A percentile compares a stretch with the other conserved stretches of the same genome.
Conservation (phyloP, 2,329 filamentous ascomycete genomes). For the Herpotrichia juniperi region DNA sequence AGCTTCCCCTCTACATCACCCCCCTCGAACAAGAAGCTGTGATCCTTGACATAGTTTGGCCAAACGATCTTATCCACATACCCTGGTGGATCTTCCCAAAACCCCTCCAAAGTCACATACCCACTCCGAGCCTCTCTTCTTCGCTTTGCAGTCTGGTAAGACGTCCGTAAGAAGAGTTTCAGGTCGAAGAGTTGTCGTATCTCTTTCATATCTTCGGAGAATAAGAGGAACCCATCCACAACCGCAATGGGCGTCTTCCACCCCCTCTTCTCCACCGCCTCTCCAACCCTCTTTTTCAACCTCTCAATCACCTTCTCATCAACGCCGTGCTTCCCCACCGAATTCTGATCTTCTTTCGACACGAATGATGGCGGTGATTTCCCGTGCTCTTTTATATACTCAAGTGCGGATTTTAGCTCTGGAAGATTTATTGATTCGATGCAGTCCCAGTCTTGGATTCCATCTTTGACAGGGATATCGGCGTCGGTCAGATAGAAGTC, state of each 20-base stretch:
- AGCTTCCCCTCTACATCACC: slow-evolving; percentile 68
- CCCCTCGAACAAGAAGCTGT: slow-evolving; percentile 77
- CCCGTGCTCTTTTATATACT: slow-evolving; percentile 73
- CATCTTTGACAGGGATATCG: slow-evolving; percentile 61
- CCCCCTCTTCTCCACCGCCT: slow-evolving; percentile 5
- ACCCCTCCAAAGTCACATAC: slow-evolving; percentile 82
- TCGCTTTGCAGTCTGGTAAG: slow-evolving; percentile 65
- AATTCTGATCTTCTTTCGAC: slow-evolving; percentile 66
- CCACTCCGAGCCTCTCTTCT: slow-evolving; percentile 73
- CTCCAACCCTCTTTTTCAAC: slow-evolving; percentile 30
- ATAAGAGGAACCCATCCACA: slow-evolving; percentile 89
- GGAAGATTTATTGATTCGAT: slow-evolving; percentile 76
- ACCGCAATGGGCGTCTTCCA: slow-evolving; percentile 59
- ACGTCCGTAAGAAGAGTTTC: slow-evolving; percentile 76
- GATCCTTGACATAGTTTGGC: slow-evolving; percentile 87
- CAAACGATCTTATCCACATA: slow-evolving; percentile 96
- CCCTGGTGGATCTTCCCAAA: slow-evolving; percentile 92
- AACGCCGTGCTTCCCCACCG: slow-evolving; percentile 51
- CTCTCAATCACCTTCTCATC: slow-evolving; percentile 40
- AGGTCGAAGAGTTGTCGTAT: slow-evolving; percentile 71
- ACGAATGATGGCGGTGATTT: slow-evolving; percentile 58
- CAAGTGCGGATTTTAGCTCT: slow-evolving; percentile 69
- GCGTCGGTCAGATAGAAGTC: slow-evolving; percentile 90
- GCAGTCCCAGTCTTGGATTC: slow-evolving; percentile 89
- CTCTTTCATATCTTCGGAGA: slow-evolving; percentile 61